Base-by-base conservation (phyloP, 352 stramenopile genomes). In the Globisporangium splendens region DNA sequence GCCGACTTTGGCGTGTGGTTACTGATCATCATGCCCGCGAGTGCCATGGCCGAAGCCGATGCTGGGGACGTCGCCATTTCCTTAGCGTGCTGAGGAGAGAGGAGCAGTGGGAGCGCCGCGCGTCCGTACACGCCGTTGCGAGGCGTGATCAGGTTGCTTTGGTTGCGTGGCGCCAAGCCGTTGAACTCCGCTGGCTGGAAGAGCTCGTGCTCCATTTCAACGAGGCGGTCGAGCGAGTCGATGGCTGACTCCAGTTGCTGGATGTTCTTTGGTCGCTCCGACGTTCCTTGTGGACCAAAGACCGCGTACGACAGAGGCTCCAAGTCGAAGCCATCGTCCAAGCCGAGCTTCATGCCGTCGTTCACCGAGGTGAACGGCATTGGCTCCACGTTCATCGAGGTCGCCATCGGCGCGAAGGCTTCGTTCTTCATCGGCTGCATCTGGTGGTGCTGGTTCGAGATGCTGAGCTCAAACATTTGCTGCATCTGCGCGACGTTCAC, bases 241-340 rank as follows among this genome's bases (percentile, higher is more conserved):
- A 91, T 80, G 3, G 79, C 82, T 10, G 74, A 86, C 65, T 89
- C 81, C 35, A 91, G 72, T 68, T 86, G 75, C 66, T 88, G 75
- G 31, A 82, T 72, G 50, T 86, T 71, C 56, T 82, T 71, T 10
- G 66, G 66, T 50, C 75, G 73, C 10, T 66, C 57, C 0, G 59
- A 60, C 11, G 65, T 47, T 1, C 33, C 44, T 14, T 68, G 28
- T 33, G 71, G 67, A 2, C 66, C 73, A 42, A 91, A 86, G 20
- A 86, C 73, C 8, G 73, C 73, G 62, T 86, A 86, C 6, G 77
- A 68, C n/a, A 91, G 61, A 18, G 81, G 80, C 62, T 89, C 79
- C 14, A 89, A 69, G 54, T 79, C 70, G 3, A 70, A 70, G 42
- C 49, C 49, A 41, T 88, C 79, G 56, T 79, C 80, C 14, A 82